Conservation (phyloP, 2,329 filamentous ascomycete species). For the Shiraia sp. region DNA sequence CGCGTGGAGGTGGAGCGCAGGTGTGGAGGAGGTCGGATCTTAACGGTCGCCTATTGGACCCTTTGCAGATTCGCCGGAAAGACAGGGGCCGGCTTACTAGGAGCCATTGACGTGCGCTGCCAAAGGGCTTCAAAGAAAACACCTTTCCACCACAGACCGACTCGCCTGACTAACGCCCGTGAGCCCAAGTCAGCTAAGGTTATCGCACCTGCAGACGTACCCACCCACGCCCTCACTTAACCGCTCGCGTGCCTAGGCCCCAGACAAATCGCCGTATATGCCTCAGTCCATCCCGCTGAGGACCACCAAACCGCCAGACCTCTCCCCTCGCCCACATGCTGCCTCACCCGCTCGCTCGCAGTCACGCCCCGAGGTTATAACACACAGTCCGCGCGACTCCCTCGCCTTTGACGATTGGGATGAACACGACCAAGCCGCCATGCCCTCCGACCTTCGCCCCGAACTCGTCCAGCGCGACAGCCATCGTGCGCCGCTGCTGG, state of each 20-base stretch:
- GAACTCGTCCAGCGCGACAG: conserved; percentile 45
- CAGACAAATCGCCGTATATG: conserved; percentile 38
- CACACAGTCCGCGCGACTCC: conserved; percentile 21
- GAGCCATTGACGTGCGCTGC: neutral
- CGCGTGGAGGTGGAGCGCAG: conserved; percentile 4
- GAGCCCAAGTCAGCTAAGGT: too few relatives aligned
- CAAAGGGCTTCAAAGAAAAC: too few relatives aligned
- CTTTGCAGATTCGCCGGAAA: neutral
- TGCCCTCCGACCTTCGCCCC: conserved; percentile 56
- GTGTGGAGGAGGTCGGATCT: neutral
- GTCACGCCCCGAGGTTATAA: conserved; percentile 7
- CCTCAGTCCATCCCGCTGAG: conserved; percentile 42
- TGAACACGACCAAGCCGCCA: conserved; percentile 46
- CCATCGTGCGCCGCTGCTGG: conserved; percentile 57
- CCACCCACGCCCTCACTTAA: conserved; percentile 10
- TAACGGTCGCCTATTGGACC: conserved; percentile 4
- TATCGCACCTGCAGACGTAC: conserved; percentile 10
- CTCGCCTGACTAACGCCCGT: too few relatives aligned
- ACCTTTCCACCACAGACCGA: too few relatives aligned
- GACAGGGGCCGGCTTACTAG: neutral
- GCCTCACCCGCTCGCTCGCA: conserved; percentile 16
- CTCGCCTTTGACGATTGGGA: conserved; percentile 52
- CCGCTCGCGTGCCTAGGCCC: conserved; percentile 5
- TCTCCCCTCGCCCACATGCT: neutral
- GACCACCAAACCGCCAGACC: conserved; percentile 28